A percentile compares a stretch with the other conserved stretches of the same genome.
phyloP scores from a whole-genome alignment of 108 stramenopile genomes.

The Phaeodactylum tricornutum region DNA sequence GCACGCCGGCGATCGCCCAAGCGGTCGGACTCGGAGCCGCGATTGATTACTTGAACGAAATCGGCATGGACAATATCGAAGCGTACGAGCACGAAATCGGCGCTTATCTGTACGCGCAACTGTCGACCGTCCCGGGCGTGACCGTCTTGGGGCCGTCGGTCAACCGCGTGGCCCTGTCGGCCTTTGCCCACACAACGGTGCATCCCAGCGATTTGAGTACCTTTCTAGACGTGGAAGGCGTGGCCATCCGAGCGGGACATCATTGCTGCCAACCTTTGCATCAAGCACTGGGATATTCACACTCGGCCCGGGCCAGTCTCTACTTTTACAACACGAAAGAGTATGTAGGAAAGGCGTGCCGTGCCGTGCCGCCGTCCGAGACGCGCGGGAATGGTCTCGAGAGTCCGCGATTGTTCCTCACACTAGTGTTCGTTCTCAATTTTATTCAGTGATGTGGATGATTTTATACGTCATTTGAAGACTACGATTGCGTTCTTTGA shows the following conservation, averaged over 20 bases:
- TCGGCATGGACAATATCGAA: slow-evolving; percentile 84
- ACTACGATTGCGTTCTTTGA: slow-evolving; percentile 58
- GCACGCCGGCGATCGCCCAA: slow-evolving; percentile 93
- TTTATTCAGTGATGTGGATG: slow-evolving; percentile 59
- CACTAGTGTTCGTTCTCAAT: slow-evolving; percentile 1
- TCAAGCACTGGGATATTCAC: slow-evolving; percentile 69
- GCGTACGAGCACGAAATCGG: slow-evolving; percentile 80
- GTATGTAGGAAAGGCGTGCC: slow-evolving; percentile 12
- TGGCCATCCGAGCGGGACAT: slow-evolving; percentile 93
- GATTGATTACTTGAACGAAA: slow-evolving; percentile 63
- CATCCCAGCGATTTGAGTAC: slow-evolving; percentile 92
- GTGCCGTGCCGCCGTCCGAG: neutral
- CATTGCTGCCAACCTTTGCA: slow-evolving; percentile 98
- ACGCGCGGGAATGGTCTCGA: slow-evolving; percentile 3
- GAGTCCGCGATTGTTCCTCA: neutral
- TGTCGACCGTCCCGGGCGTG: slow-evolving; percentile 66
- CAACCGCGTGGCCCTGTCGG: slow-evolving; percentile 55
- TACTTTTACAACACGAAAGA: slow-evolving; percentile 88
- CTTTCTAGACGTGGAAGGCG: slow-evolving; percentile 92
- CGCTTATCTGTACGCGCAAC: slow-evolving; percentile 58
- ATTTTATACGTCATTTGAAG: slow-evolving; percentile 59
- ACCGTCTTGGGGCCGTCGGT: slow-evolving; percentile 61
- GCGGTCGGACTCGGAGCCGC: slow-evolving; percentile 90
- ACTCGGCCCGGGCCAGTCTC: slow-evolving; percentile 78
- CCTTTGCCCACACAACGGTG: slow-evolving; percentile 76